Evolutionary conservation across 1,284 basidiomycete species (phyloP).

Genomic region (Sanghuangporus weigelae): DNA sequence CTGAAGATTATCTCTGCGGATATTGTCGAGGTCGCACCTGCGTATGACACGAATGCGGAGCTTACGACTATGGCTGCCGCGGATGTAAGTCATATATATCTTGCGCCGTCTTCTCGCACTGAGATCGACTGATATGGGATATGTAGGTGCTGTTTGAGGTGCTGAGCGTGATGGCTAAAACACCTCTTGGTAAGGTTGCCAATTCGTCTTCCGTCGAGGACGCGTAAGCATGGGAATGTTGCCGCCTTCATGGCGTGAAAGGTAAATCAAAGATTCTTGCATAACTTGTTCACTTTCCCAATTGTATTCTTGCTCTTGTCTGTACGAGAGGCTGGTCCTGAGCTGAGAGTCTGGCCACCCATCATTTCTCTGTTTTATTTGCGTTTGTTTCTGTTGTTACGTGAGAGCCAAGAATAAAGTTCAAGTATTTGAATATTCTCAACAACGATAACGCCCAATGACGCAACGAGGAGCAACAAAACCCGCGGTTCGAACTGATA

Average conservation of each 20-base stretch:
- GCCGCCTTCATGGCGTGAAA: not conserved
- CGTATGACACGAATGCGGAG: conserved; percentile 77
- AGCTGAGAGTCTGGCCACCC: too few species aligned
- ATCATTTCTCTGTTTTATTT: not conserved
- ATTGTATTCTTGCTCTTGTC: not conserved
- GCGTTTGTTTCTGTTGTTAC: not conserved
- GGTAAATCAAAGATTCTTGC: not conserved
- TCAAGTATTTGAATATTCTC: too few species aligned
- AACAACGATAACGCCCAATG: too few species aligned
- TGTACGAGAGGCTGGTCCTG: not conserved
- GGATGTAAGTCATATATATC: conserved; percentile 46
- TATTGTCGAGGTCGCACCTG: conserved; percentile 78
- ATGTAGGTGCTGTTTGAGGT: conserved; percentile 65
- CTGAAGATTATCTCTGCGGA: conserved; percentile 73
- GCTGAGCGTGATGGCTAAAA: conserved; percentile 74
- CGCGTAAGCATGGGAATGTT: not conserved
- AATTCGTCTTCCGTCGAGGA: not conserved
- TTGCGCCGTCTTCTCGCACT: too few species aligned
- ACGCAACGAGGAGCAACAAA: too few species aligned
- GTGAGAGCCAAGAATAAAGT: too few species aligned
- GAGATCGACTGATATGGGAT: not conserved
- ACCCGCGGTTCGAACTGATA: too few species aligned
- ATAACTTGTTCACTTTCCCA: not conserved
- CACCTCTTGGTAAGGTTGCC: conserved; percentile 55
- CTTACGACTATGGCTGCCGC: conserved; percentile 76